Evolutionary conservation across 148 eudicot species (phyloP), one percentile per base, ranked within the genome.

Genomic region (Chenopodium formosanum): DNA sequence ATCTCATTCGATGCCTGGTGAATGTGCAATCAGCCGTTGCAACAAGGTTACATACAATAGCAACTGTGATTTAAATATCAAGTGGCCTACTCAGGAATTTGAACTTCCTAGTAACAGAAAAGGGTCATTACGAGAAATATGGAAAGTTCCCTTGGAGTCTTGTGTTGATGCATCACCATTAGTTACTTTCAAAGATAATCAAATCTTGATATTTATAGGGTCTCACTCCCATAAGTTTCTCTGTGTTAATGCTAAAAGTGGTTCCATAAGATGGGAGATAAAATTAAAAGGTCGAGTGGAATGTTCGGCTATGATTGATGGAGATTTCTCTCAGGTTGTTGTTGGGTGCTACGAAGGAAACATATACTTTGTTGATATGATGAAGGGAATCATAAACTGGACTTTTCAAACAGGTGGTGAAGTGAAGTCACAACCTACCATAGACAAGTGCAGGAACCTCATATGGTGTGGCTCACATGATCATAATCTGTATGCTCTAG

Each of bases 391-490:
- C 83, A 80, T 90, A 83, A 75, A 83, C 72, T 95, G 97, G 97
- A 90, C 86, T 83, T 95, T 91, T 85, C 91, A 87, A 90, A 93
- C 98, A 56, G 75, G 83, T 73, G 97, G 93, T 27, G 98, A 91
- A 89, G 93, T 93, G 20, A 95, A 95, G 86, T 90, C 94, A 70
- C 96, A 95, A 83, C 97, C 98, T 11, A 73, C 88, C 78, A 85
- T 91, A 64, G 97, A 95, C 84, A 85, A 82, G 76, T 40, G 83
- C 83, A 87, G 97, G 88, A 82, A 92, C 79, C 89, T 93, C 82
- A 86, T 95, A 76, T 95, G 98, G 98, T 95, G 99, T 84, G 99
- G 99, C 72, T 95, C 99, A 65, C 88, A 95, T 70, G 97, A 95
- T 79, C 97, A 90, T 78, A 88, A 85, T 77, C 84, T 93, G 16